Conservation (phyloP, 345 rosid genomes). For the Eutrema heterophyllum region DNA sequence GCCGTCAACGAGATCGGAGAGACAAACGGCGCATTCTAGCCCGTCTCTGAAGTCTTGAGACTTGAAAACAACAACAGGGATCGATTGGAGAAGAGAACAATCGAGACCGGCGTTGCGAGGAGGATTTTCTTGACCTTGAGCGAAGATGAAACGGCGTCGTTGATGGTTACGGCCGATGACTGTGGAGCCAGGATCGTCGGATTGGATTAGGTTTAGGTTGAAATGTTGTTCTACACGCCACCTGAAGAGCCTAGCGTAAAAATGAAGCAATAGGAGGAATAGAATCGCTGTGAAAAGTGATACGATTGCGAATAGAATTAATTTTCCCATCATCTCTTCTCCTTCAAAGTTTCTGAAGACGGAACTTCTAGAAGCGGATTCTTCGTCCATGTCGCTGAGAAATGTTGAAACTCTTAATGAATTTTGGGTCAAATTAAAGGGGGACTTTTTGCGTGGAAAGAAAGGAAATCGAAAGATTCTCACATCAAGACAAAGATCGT, state of each 20-base stretch:
- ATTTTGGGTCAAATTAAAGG: background rate
- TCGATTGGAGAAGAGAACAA: constrained; percentile 42
- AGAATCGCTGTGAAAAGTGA: constrained; percentile 52
- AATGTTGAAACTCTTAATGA: background rate
- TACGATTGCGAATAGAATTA: constrained; percentile 45
- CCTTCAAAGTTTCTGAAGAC: constrained; percentile 31
- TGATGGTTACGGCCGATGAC: constrained; percentile 35
- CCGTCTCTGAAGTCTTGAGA: constrained; percentile 50
- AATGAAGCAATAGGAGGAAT: constrained; percentile 61
- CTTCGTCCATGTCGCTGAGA: constrained; percentile 38
- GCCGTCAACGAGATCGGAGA: constrained; percentile 64
- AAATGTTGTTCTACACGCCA: constrained; percentile 59
- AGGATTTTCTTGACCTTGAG: constrained; percentile 53
- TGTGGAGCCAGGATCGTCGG: constrained; percentile 27
- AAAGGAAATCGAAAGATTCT: background rate
- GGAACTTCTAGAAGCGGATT: constrained; percentile 14
- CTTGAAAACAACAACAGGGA: constrained; percentile 49
- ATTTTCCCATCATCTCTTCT: constrained; percentile 46
- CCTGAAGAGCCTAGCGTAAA: constrained; percentile 85
- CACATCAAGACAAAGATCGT: constrained; percentile 10
- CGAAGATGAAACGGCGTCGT: constrained; percentile 45
- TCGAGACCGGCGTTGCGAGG: constrained; percentile 47
- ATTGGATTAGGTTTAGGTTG: constrained; percentile 18
- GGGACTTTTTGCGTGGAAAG: background rate
- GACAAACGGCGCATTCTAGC: constrained; percentile 74